Conservation (phyloP, 352 stramenopile genomes). For the Phytophthora constricta region DNA sequence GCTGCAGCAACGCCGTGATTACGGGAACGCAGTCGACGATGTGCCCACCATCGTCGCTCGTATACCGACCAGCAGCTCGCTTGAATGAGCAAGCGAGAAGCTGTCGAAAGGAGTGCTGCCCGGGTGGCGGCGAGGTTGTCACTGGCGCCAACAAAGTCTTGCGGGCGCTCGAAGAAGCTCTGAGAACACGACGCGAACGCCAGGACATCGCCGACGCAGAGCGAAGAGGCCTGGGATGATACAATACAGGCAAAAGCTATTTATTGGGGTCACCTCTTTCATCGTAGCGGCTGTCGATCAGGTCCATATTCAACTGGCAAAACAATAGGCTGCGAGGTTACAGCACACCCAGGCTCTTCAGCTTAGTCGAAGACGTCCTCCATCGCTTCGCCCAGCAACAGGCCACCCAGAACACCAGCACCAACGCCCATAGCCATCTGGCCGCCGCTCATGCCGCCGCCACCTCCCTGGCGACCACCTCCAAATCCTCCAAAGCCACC, state of each 20-base stretch:
- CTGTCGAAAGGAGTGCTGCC: too few relatives aligned
- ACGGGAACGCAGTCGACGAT: too few relatives aligned
- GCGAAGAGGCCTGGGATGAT: neutral
- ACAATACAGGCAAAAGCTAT: slow-evolving; percentile 1
- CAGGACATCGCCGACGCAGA: too few relatives aligned
- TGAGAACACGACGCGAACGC: too few relatives aligned
- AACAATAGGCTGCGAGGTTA: neutral
- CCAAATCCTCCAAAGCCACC: slow-evolving; percentile 28
- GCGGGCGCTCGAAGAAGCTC: too few relatives aligned
- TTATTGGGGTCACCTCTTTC: neutral
- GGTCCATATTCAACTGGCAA: neutral
- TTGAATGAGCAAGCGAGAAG: too few relatives aligned
- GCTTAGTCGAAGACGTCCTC: slow-evolving; percentile 61
- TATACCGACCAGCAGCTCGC: too few relatives aligned
- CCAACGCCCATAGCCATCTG: slow-evolving; percentile 76
- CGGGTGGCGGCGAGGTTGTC: too few relatives aligned
- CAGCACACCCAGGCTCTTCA: neutral
- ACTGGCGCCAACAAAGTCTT: too few relatives aligned
- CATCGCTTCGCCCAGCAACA: slow-evolving; percentile 77
- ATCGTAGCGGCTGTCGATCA: neutral
- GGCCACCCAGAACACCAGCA: slow-evolving; percentile 72
- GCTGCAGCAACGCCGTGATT: too few relatives aligned
- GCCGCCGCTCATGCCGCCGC: slow-evolving; percentile 43
- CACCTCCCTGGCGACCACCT: slow-evolving; percentile 14
- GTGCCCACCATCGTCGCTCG: too few relatives aligned